These are phyloP conservation scores for Phytophthora palmivora DNA, from an alignment of 352 stramenopile genomes.

Conservation along the genomic window DNA sequence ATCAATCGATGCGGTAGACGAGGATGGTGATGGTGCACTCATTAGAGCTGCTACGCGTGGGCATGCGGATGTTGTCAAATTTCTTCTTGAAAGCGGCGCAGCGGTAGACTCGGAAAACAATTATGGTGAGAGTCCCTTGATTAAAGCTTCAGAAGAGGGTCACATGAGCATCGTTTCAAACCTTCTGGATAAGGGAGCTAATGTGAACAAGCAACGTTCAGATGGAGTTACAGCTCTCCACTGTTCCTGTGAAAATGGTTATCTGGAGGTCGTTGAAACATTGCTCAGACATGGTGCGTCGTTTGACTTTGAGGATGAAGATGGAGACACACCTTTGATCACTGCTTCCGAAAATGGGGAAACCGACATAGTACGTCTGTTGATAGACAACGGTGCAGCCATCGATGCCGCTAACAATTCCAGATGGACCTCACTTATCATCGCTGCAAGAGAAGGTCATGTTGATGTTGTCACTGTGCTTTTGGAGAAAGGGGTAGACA, in stretches of 20 bases:
- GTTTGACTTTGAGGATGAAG: slow-evolving; percentile 1
- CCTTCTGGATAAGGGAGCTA: neutral
- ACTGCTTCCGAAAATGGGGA: slow-evolving; percentile 6
- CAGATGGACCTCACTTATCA: slow-evolving; percentile 1
- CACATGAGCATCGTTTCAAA: neutral
- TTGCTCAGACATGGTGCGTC: slow-evolving; percentile 1
- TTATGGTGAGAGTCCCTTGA: neutral
- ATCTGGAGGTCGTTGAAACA: neutral
- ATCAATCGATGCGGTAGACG: neutral
- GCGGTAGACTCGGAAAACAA: neutral
- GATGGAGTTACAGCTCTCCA: slow-evolving; percentile 4
- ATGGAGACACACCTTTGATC: slow-evolving; percentile 9
- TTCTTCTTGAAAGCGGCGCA: neutral
- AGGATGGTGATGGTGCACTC: neutral
- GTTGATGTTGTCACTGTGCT: slow-evolving; percentile 6
- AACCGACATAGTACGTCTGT: neutral
- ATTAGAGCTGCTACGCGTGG: neutral
- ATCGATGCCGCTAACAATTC: neutral
- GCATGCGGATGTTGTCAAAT: neutral
- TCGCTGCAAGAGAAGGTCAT: slow-evolving; percentile 3
- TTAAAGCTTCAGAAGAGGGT: neutral
- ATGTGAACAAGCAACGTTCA: neutral
- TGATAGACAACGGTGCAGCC: slow-evolving; percentile 4
- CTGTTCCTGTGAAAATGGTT: neutral
- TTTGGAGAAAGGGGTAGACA: slow-evolving; percentile 9